These are phyloP conservation scores for Balansia obtecta DNA, from an alignment of 2,329 filamentous ascomycete genomes.

Conservation along the genomic window DNA sequence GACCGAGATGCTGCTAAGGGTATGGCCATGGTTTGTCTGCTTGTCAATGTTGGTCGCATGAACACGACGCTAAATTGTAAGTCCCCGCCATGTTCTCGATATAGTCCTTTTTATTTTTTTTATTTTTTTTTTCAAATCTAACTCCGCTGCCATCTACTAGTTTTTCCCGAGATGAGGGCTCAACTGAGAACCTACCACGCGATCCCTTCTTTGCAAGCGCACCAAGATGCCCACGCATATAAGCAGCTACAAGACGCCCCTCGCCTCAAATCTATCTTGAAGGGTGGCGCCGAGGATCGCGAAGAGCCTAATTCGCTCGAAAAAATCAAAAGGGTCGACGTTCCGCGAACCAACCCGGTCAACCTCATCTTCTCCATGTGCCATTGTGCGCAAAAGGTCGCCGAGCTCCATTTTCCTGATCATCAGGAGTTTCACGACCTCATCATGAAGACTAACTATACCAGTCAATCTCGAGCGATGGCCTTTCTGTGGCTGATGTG, in stretches of 20 bases:
- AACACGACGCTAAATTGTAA: conserved; percentile 96
- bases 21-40: conserved; percentile 97
- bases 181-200: conserved; percentile 96
- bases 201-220: conserved; percentile 89
- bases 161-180: conserved; percentile 98
- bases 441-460: conserved; percentile 78
- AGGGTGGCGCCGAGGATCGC: conserved; percentile 86
- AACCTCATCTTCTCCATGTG: conserved; percentile 94
- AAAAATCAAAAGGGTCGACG: conserved; percentile 54
- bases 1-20: conserved; percentile 87
- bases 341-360: conserved; percentile 83
- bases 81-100: conserved; percentile 16
- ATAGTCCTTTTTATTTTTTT: too few species aligned
- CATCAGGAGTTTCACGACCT: conserved; percentile 90
- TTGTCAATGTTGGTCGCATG: conserved; percentile 97
- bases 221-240: conserved; percentile 90
- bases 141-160: conserved; percentile 30
- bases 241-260: conserved; percentile 97
- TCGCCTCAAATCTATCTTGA: conserved; percentile 89
- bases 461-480: conserved; percentile 68
- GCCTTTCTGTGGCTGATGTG: conserved; percentile 98
- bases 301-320: conserved; percentile 73
- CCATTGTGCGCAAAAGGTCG: conserved; percentile 79
- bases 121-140: background rate
- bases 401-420: conserved; percentile 79